These are phyloP conservation scores for Priceomyces carsonii DNA, from an alignment of 805 yeast species.

Conservation along the genomic window DNA sequence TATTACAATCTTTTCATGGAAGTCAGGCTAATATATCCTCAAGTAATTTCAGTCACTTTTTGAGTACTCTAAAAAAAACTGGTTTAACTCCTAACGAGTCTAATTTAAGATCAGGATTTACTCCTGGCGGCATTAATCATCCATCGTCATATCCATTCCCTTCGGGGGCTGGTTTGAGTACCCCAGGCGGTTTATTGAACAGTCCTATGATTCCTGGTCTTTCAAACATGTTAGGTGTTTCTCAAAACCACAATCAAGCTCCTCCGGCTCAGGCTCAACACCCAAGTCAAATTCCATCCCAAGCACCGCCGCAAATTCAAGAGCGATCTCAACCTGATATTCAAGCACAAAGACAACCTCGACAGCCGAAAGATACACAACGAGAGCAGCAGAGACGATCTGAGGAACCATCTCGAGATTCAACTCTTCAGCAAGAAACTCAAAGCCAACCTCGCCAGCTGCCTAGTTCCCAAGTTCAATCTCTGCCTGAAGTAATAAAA, in stretches of 20 bases:
- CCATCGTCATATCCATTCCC: conserved; percentile 38
- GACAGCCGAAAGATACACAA: no score
- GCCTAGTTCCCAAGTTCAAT: no score
- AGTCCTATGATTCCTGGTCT: conserved; percentile 53
- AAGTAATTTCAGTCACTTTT: conserved; percentile 25
- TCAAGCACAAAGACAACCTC: conserved; percentile 2
- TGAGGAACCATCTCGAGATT: not conserved
- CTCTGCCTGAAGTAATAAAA: no score
- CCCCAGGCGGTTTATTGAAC: conserved; percentile 41
- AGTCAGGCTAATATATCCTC: conserved; percentile 10
- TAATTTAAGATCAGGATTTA: conserved; percentile 65
- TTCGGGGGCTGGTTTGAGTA: conserved; percentile 34
- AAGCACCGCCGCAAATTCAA: conserved; percentile 3
- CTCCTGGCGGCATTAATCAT: conserved; percentile 52
- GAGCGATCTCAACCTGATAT: conserved; percentile 1
- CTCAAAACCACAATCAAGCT: conserved; percentile 8
- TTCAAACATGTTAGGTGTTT: conserved; percentile 37
- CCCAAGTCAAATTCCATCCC: conserved; percentile 6
- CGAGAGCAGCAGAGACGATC: no score
- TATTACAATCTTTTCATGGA: conserved; percentile 3
- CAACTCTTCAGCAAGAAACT: not conserved
- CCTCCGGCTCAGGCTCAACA: conserved; percentile 5
- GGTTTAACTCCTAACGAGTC: conserved; percentile 81
- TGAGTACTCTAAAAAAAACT: conserved; percentile 41
- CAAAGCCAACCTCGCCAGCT: no score